A percentile compares a stretch with the other conserved stretches of the same genome.
Evolutionary conservation across 225 moss, liverwort and hornwort genomes (phyloP).

Genomic region (Straminergon stramineum): DNA sequence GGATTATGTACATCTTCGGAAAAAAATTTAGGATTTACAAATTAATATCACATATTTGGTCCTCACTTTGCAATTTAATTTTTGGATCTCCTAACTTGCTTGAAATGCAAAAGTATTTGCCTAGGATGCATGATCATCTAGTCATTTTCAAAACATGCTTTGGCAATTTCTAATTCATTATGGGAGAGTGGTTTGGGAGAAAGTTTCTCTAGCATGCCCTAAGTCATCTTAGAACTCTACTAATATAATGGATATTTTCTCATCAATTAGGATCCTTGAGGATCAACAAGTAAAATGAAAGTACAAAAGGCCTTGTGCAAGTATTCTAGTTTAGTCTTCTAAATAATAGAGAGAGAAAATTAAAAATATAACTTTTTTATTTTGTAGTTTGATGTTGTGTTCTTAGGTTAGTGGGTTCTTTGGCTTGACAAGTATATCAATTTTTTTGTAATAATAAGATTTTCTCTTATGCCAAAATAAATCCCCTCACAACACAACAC

Average conservation of each 20-base stretch:
- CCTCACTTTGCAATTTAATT: fast-evolving
- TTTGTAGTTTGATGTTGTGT: not conserved
- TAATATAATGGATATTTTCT: not conserved
- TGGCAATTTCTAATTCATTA: not conserved
- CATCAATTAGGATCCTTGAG: too few species aligned
- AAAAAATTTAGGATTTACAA: not conserved
- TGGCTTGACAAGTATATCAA: fast-evolving
- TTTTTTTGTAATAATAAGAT: not conserved
- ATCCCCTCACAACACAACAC: fast-evolving
- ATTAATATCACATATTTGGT: not conserved
- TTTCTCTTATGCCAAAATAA: not conserved
- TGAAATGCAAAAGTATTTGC: not conserved
- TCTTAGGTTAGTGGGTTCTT: fast-evolving
- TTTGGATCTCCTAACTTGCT: not conserved
- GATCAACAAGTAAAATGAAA: too few species aligned
- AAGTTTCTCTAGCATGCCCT: fast-evolving
- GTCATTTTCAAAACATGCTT: not conserved
- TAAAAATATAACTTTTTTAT: not conserved
- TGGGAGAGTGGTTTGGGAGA: fast-evolving
- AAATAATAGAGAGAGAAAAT: not conserved
- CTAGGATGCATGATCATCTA: not conserved
- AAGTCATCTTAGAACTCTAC: fast-evolving
- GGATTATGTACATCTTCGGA: fast-evolving
- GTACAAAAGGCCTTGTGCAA: fast-evolving
- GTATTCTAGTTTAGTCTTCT: too few species aligned